Evolutionary conservation across 1,139 yeast species (phyloP).

Genomic region (Sugiyamaella paludigena): DNA sequence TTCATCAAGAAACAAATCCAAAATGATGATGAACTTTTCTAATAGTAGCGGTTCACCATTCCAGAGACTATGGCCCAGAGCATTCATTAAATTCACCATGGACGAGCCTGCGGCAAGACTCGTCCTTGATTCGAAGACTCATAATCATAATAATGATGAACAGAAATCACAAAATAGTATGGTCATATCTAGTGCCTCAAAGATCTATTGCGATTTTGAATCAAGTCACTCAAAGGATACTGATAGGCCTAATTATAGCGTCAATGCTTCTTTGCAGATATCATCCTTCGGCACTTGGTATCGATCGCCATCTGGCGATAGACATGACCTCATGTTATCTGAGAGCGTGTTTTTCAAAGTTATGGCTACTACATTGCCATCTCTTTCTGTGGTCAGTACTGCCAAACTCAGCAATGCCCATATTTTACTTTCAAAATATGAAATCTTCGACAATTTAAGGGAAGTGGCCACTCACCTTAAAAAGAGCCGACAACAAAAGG

Average conservation of each 20-base stretch:
- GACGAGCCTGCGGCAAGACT: slow-evolving; percentile 42
- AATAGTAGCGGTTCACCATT: slow-evolving; percentile 13
- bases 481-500: slow-evolving; percentile 1
- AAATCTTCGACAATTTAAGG: slow-evolving; percentile 31
- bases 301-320: slow-evolving; percentile 29
- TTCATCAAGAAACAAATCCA: neutral
- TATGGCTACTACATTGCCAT: slow-evolving; percentile 32
- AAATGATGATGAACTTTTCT: slow-evolving; percentile 10
- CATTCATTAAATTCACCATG: slow-evolving; percentile 36
- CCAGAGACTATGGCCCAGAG: slow-evolving; percentile 36
- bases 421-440: slow-evolving; percentile 30
- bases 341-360: slow-evolving; percentile 32
- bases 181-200: slow-evolving; percentile 34
- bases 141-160: slow-evolving; percentile 1
- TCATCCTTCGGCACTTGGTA: slow-evolving; percentile 35
- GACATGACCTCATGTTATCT: slow-evolving; percentile 34
- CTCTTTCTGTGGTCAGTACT: slow-evolving; percentile 26
- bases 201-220: slow-evolving; percentile 34
- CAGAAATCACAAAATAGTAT: slow-evolving; percentile 23
- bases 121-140: slow-evolving; percentile 23
- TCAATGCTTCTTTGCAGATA: slow-evolving; percentile 30
- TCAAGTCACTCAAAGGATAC: slow-evolving; percentile 30
- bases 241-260: slow-evolving; percentile 29
- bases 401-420: slow-evolving; percentile 31
- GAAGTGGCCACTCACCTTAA: slow-evolving; percentile 27